phyloP scores from a whole-genome alignment of 768 basidiomycete genomes.

The Crucibulum laeve region DNA sequence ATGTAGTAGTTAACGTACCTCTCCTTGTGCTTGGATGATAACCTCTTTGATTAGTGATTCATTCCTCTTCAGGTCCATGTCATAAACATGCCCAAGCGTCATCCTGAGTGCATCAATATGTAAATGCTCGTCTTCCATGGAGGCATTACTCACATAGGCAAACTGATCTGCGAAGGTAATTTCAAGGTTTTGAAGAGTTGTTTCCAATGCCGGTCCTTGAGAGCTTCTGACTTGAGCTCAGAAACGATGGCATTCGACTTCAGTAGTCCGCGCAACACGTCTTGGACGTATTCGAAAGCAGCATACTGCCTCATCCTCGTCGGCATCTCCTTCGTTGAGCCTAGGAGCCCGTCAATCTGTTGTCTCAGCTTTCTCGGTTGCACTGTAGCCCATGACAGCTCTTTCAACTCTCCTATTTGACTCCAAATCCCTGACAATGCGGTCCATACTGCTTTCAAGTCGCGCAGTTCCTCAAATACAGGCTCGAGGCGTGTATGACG shows the following conservation, averaged over 20 bases:
- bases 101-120: slow-evolving; percentile 47
- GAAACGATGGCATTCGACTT: slow-evolving; percentile 89
- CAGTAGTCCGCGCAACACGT: slow-evolving; percentile 76
- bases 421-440: slow-evolving; percentile 97
- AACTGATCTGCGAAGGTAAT: slow-evolving; percentile 68
- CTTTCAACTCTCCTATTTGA: slow-evolving; percentile 85
- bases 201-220: slow-evolving; percentile 98
- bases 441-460: slow-evolving; percentile 98
- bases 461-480: slow-evolving; percentile 90
- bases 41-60: slow-evolving; percentile 90
- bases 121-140: neutral
- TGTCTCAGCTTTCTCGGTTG: slow-evolving; percentile 94
- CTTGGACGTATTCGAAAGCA: slow-evolving; percentile 97
- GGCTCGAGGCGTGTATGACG: slow-evolving; percentile 90
- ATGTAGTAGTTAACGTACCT: slow-evolving; percentile 42
- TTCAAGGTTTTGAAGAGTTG: slow-evolving; percentile 89
- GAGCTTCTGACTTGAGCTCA: slow-evolving; percentile 93
- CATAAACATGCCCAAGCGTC: slow-evolving; percentile 96
- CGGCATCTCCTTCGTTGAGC: slow-evolving; percentile 98
- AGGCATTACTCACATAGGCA: slow-evolving; percentile 54
- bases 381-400: slow-evolving; percentile 86
- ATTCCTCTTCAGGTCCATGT: slow-evolving; percentile 92
- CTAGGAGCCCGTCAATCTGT: slow-evolving; percentile 85
- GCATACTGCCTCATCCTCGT: slow-evolving; percentile 98
- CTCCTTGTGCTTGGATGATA: slow-evolving; percentile 95